Evolutionary conservation across 106 monocot genomes (phyloP), one percentile per base, ranked within the genome.

Genomic region (Allium fistulosum): DNA sequence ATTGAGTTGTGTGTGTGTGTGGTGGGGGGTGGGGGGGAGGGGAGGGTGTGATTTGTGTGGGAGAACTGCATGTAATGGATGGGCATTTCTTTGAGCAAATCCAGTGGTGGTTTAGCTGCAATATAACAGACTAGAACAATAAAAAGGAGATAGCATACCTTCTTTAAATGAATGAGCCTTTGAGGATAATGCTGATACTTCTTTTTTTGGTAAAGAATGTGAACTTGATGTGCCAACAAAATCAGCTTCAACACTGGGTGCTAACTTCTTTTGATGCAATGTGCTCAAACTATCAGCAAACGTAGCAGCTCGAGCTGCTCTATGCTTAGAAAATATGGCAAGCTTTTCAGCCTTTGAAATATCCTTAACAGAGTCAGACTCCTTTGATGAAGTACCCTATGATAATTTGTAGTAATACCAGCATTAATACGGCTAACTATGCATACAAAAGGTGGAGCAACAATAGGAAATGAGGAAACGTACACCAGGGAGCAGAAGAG

Each of bases 141-240:
- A 58, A 63, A 56, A 51, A 47, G 52, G 50, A 70, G 56, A 6
- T 55, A 66, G 5, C 74, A 66, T 81, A 46, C 90, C 90, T 86
- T 91, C 83, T 81, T 91, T 86, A 67, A 91, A 91, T 53, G 63
- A 52, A 57, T 84, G 79, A 8, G 77, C 68, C 60, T 86, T 91
- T 71, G 86, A 86, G 62, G 90, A 72, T 15, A 86, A 85, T 4
- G 85, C 80, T 63, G 90, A 85, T 55, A 73, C 69, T 52, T 85
- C 85, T 49, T 80, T 82, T 72, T 90, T 90, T 17, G 73, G 78
- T 53, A 80, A 66, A 67, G 85, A 81, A 49, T 82, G 80, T n/a
- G 80, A 80, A 76, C 73, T 83, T 50, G 85, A 83, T 61, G 84
- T 46, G 37, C 87, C 84, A 26, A 69, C 78, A 65, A 82, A 79